These are phyloP conservation scores for Planoprotostelium fungivorum DNA, from an alignment of 78 protist species.

Conservation along the genomic window DNA sequence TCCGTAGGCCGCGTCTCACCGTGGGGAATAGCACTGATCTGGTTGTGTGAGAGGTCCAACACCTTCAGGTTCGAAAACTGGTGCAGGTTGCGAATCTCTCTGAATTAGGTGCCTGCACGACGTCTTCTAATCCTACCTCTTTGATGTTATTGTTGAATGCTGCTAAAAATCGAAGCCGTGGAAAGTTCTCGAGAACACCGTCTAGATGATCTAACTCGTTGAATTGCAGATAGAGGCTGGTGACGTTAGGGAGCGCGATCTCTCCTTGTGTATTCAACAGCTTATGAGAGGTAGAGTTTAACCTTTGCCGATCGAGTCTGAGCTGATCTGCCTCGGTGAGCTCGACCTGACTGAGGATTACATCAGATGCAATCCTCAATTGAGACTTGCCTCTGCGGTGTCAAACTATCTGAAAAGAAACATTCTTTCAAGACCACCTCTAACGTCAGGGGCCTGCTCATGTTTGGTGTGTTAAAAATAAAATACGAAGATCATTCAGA, in stretches of 20 bases:
- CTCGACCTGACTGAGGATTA: too few relatives aligned
- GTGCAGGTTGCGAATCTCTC: neutral
- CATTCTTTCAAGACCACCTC: too few relatives aligned
- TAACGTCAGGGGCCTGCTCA: too few relatives aligned
- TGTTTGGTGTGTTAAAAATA: too few relatives aligned
- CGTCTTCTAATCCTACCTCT: neutral
- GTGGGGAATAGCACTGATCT: neutral
- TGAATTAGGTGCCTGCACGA: neutral
- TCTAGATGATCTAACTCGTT: neutral
- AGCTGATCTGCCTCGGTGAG: too few relatives aligned
- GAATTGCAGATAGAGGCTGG: neutral
- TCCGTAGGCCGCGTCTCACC: neutral
- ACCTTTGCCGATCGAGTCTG: too few relatives aligned
- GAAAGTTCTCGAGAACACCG: neutral
- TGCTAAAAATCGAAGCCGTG: neutral
- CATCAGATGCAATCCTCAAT: too few relatives aligned
- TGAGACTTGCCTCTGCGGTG: too few relatives aligned
- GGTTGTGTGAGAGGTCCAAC: neutral
- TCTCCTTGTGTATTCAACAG: too few relatives aligned
- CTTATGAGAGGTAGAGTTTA: too few relatives aligned
- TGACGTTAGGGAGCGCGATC: neutral
- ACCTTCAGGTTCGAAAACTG: neutral
- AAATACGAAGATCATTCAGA: too few relatives aligned
- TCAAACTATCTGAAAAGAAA: too few relatives aligned
- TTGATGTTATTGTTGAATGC: neutral